phyloP scores from a whole-genome alignment of 2,329 filamentous ascomycete genomes.

The Ascochyta lentis region DNA sequence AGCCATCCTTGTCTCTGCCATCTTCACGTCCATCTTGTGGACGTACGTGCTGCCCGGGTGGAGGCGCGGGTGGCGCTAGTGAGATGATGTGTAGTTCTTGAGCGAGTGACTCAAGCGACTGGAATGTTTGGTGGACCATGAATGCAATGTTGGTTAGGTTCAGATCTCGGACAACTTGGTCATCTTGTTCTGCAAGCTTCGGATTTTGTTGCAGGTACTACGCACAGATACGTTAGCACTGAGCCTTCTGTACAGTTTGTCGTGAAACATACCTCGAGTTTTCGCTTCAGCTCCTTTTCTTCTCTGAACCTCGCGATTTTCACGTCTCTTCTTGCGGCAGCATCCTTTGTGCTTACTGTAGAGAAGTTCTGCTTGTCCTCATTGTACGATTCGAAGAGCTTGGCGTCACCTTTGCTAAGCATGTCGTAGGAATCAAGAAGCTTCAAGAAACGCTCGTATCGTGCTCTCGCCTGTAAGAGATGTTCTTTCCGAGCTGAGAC shows the following conservation, averaged over 20 bases:
- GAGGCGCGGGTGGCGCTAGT: conserved; percentile 66
- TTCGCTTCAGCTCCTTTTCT: conserved; percentile 84
- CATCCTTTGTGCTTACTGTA: conserved; percentile 69
- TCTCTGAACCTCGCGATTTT: conserved; percentile 87
- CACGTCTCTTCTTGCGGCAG: conserved; percentile 74
- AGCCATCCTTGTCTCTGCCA: conserved; percentile 59
- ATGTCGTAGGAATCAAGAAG: conserved; percentile 80
- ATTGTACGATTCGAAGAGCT: conserved; percentile 74
- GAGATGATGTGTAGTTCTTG: conserved; percentile 85
- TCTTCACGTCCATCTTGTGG: conserved; percentile 56
- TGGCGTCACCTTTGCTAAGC: conserved; percentile 68
- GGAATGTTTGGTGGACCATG: conserved; percentile 79
- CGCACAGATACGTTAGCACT: conserved; percentile 27
- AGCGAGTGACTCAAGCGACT: conserved; percentile 83
- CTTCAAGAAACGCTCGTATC: conserved; percentile 80
- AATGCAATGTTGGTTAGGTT: conserved; percentile 78
- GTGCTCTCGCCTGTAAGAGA: conserved; percentile 68
- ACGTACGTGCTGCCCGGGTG: conserved; percentile 48
- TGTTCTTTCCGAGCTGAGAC: conserved; percentile 60
- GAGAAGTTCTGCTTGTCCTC: conserved; percentile 77
- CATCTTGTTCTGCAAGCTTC: conserved; percentile 72
- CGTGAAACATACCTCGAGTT: conserved; percentile 67
- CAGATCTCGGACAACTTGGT: conserved; percentile 80
- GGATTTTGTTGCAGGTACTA: conserved; percentile 68
- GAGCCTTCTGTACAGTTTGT: background rate